Base-by-base conservation (phyloP, 495 filamentous ascomycete genomes). In the Apiosordaria backusii region DNA sequence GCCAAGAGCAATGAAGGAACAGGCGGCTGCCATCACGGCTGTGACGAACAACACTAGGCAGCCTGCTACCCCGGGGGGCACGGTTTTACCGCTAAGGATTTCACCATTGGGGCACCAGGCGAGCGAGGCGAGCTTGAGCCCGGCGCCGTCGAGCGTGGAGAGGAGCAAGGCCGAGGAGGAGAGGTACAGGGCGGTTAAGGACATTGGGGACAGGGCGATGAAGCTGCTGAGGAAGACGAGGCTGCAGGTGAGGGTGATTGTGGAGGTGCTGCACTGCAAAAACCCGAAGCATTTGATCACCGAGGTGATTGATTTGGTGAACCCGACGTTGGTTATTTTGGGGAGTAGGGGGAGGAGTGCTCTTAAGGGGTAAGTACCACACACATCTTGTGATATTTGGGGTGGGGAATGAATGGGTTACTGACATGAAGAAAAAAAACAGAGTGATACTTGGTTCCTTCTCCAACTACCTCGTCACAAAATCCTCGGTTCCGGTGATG, bases 221-320 rank as follows among this genome's bases (percentile, higher is more conserved):
- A 91, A 89, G 70, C 78, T 97, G 55, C 81, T 99, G 65, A 85
- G 94, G 68, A 96, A 92, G 82, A 99, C 95, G 4, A 82, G 90
- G 63, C 81, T 99, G 52, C 94, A 98, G 74, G 93, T 97, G 45
- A 87, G 91, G 57, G 87, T 97, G 61, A 91, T 95, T 25, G 89
- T 99, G 40, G 95, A 99, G 76, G 94, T 97, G 22, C 91, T 98
- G 68, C 94, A 98, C 75, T 98, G 95, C 88, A 97, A 97, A 83
- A 96, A 90, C 70, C 92, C 94, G 6, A 92, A 89, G 76, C 87
- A 91, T 74, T 80, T 95, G 73, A 86, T 95, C 54, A 92, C 89
- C 3, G 92, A 95, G 79, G 90, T 93, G 68, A 97, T 99, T 73
- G 95, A 99, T 77, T 86, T 89, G 62, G 83, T 97, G 58, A 88